Base-by-base conservation (phyloP, 2,329 filamentous ascomycete species). In the Didymellaceae sp. region DNA sequence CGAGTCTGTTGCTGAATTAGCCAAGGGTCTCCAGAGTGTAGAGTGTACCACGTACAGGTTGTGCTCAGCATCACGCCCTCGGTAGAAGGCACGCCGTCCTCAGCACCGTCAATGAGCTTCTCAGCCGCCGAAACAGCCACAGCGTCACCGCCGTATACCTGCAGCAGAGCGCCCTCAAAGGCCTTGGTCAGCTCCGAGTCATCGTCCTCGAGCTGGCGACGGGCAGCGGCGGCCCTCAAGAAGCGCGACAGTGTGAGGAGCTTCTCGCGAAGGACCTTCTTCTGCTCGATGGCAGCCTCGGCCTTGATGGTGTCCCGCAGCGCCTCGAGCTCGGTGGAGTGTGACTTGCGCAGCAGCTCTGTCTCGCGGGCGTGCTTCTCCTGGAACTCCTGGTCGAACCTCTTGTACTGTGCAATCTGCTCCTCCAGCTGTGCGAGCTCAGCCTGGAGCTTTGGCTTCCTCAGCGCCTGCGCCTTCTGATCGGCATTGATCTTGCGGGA, bases 121-220 rank as follows among this genome's bases (percentile, higher is more conserved):
- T 90, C 75, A 76, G 91, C 91, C 48, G 88, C 84, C 45, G 83
- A 77, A 18, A 94, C 89, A 41, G 89, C 90, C 60, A 78, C 81
- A 57, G 89, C 83, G 65, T 93, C 89, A 37, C 90, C 90, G 35
- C 85, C 84, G 74, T 95, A 94, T 24, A 94, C 87, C 53, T 87
- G 82, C 37, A 91, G 79, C 50, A 95, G 79, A 25, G 90, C 86
- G 43, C 89, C 89, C 75, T 95, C 90, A 52, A 94, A 86, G 26
- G 89, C 90, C 74, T 86, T 85, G 74, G 86, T 90, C 77, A 93
- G 88, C 49, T 91, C 88, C 5, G 83, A 80, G 61, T 88, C 82
- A 57, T 89, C 80, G 53, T 86, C 88, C 67, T 90, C 86, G 16
- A 84, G 81, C 62, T 89, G 83, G 59, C 90, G 85, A 71, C 83